Base-by-base conservation (phyloP, 1,139 yeast genomes). In the Saccharomyces hybrid region DNA sequence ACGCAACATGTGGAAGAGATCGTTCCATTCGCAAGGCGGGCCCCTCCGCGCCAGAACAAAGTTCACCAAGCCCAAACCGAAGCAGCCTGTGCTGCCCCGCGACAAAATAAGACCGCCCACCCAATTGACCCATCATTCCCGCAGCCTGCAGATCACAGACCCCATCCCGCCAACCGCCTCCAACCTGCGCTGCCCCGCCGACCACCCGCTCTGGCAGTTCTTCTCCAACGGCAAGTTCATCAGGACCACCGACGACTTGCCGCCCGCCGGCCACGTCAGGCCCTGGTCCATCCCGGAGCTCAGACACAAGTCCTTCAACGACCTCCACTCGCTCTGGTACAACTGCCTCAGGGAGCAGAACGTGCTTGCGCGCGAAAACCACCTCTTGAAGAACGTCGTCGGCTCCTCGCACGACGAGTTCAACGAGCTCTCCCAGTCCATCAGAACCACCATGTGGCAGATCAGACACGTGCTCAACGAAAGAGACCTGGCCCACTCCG, bases 121-220 rank as follows among this genome's bases (percentile, higher is more conserved):
- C 6, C 67, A 64, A 50, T 47, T 69, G 8, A 67, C 68, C 0
- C 68, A 71, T 49, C 66, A 64, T 48, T 57, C 56, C 52, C 61
- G 56, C 21, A 56, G 61, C 47, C 69, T 83, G 58, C 75, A 77
- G 62, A 79, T 91, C 59, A 80, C 95, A 57, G 80, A 86, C n/a
- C 98, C 98, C 14, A 86, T 93, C 60, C 80, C 88, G 7, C 98
- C 98, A 14, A 81, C 91, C 1, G 85, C 81, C 56, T 76, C 78
- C 60, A 88, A 88, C 70, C 76, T 91, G 57, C 79, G 78, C 59
- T 88, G 88, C 29, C 79, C 84, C 24, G 95, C 86, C 12, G 87
- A 87, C 68, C 99, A 93, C 72, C 98, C 99, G 42, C 77, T 93
- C 61, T 93, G 97, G 97, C 95, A 88, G 64, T 93, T 93, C 71